These are phyloP conservation scores for Thalassiosira ordinaria DNA, from an alignment of 352 stramenopile genomes.

Conservation along the genomic window DNA sequence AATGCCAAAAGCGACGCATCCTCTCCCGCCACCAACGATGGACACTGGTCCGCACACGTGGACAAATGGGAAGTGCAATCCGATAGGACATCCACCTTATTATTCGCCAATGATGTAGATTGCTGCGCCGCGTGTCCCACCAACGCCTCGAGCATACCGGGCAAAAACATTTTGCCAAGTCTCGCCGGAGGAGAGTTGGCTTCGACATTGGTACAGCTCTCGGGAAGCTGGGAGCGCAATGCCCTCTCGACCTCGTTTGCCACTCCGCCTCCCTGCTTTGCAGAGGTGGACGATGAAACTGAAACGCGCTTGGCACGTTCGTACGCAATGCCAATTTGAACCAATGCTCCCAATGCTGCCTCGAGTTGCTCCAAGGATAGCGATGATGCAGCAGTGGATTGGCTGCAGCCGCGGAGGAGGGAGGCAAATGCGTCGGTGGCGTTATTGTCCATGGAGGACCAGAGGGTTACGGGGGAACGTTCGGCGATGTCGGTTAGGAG, in stretches of 20 bases:
- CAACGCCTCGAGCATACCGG: slow-evolving; percentile 39
- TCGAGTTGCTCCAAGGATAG: slow-evolving; percentile 35
- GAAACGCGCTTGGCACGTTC: slow-evolving; percentile 34
- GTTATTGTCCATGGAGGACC: slow-evolving; percentile 17
- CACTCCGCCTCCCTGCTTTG: not conserved
- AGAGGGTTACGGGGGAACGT: slow-evolving; percentile 62
- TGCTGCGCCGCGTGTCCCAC: not conserved
- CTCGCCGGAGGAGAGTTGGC: slow-evolving; percentile 30
- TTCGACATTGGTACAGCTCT: slow-evolving; percentile 35
- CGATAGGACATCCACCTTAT: slow-evolving; percentile 12
- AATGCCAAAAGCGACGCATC: slow-evolving; percentile 40
- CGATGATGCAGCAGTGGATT: too few relatives aligned
- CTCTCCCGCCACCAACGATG: slow-evolving; percentile 62
- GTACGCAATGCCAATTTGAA: slow-evolving; percentile 55
- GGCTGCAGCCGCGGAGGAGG: slow-evolving; percentile 10
- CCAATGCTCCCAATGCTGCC: slow-evolving; percentile 44
- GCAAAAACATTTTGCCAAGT: slow-evolving; percentile 39
- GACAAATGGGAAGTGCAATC: slow-evolving; percentile 48
- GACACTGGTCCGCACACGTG: slow-evolving; percentile 52
- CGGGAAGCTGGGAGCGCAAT: slow-evolving; percentile 26
- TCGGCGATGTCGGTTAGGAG: slow-evolving; percentile 66
- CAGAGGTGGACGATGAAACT: too few relatives aligned
- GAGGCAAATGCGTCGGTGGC: slow-evolving; percentile 21
- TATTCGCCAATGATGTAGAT: not conserved
- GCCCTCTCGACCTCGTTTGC: slow-evolving; percentile 29